Percentiles rank a stretch among this genome's conserved stretches.
phyloP scores from a whole-genome alignment of 2,329 filamentous ascomycete species.

The Fusarium sp. region DNA sequence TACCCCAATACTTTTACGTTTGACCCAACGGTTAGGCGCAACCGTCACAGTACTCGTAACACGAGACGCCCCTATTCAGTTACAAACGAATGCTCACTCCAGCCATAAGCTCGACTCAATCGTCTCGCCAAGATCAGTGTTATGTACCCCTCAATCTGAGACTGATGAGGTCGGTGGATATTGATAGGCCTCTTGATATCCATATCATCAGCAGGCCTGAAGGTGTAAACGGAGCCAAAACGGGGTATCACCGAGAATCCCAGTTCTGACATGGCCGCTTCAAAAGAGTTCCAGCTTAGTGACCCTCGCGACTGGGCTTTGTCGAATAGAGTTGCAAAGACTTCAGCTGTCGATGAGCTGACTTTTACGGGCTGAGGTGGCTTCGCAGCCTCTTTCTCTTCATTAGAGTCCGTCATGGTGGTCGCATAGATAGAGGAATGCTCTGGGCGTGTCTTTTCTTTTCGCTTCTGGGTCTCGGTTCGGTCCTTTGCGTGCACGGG shows the following conservation, averaged over 20 bases:
- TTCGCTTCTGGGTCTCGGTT: constrained; percentile 52
- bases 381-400: not conserved
- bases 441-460: constrained; percentile 58
- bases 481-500: constrained; percentile 37
- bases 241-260: constrained; percentile 56
- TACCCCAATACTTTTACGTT: not conserved
- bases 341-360: constrained; percentile 50
- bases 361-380: constrained; percentile 49
- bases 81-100: constrained; percentile 50
- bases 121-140: constrained; percentile 47
- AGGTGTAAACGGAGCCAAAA: constrained; percentile 57
- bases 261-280: constrained; percentile 55
- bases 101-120: constrained; percentile 52
- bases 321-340: constrained; percentile 53
- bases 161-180: constrained; percentile 53
- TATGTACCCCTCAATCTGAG: constrained; percentile 50
- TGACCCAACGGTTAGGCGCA: too few relatives aligned
- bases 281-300: constrained; percentile 53
- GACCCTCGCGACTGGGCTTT: constrained; percentile 47
- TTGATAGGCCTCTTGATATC: constrained; percentile 46
- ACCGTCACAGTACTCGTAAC: not conserved
- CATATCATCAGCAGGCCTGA: constrained; percentile 48
- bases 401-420: not conserved
- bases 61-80: not conserved
- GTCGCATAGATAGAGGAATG: constrained; percentile 52